phyloP scores from a whole-genome alignment of 2,329 filamentous ascomycete genomes.

The Zalaria obscura region DNA sequence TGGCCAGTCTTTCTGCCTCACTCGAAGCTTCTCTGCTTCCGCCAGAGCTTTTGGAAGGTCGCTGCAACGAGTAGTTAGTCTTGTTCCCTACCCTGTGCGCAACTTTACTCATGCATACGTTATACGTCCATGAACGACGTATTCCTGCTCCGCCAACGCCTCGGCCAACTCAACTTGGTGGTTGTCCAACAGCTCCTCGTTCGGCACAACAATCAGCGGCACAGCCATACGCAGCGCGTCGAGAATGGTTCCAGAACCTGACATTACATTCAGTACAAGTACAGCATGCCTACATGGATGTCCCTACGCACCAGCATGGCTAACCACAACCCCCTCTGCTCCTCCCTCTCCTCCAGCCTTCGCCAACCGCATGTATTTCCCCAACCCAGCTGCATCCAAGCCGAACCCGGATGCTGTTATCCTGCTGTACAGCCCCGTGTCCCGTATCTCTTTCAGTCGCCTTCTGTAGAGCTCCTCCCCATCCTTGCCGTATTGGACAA shows the following conservation, averaged over 20 bases:
- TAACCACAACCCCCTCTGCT: slow-evolving; percentile 60
- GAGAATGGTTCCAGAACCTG: slow-evolving; percentile 81
- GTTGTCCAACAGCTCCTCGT: slow-evolving; percentile 68
- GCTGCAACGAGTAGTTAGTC: slow-evolving; percentile 14
- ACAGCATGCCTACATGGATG: slow-evolving; percentile 4
- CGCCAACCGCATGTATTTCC: slow-evolving; percentile 41
- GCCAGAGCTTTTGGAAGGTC: slow-evolving; percentile 32
- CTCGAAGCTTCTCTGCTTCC: slow-evolving; percentile 33
- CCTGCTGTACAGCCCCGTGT: slow-evolving; percentile 5
- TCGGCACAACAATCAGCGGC: slow-evolving; percentile 80
- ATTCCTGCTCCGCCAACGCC: slow-evolving; percentile 59
- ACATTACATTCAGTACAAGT: not conserved
- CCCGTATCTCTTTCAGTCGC: slow-evolving; percentile 6
- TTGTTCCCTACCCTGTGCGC: too few relatives aligned
- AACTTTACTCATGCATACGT: slow-evolving; percentile 34
- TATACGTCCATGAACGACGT: slow-evolving; percentile 57
- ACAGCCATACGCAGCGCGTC: slow-evolving; percentile 62
- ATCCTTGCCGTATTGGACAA: slow-evolving; percentile 69
- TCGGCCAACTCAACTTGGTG: slow-evolving; percentile 81
- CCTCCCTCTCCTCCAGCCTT: slow-evolving; percentile 26
- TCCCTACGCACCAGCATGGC: slow-evolving; percentile 60
- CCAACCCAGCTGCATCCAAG: slow-evolving; percentile 48
- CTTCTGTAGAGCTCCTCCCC: slow-evolving; percentile 37
- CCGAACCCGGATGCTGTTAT: slow-evolving; percentile 48
- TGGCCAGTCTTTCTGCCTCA: slow-evolving; percentile 33